Percentiles rank a stretch among this genome's conserved stretches.
Evolutionary conservation across 257 asterid species (phyloP).

Genomic region (Solanum medicagineum): DNA sequence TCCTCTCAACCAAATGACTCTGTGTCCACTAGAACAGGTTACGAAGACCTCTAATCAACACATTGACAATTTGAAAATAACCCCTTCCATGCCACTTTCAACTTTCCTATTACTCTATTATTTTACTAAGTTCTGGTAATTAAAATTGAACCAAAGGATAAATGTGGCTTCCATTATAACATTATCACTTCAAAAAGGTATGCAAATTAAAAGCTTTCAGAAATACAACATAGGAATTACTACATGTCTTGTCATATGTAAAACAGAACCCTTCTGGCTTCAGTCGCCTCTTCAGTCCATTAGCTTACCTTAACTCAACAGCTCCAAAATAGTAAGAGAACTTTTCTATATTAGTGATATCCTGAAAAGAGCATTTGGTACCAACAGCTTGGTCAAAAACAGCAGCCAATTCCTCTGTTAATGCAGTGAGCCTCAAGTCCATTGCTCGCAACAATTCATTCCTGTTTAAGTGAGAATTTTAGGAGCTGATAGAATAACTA

Average conservation of each 20-base stretch:
- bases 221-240: not conserved
- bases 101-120: not conserved
- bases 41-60: not conserved
- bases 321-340: slow-evolving; percentile 73
- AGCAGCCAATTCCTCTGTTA: slow-evolving; percentile 46
- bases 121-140: not conserved
- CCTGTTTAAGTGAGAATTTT: slow-evolving; percentile 35
- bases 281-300: not conserved
- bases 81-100: not conserved
- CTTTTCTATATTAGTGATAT: slow-evolving; percentile 43
- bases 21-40: not conserved
- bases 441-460: slow-evolving; percentile 81
- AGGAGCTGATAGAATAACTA: not conserved
- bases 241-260: not conserved
- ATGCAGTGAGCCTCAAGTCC: slow-evolving; percentile 63
- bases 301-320: slow-evolving; percentile 50
- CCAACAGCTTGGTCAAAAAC: slow-evolving; percentile 61
- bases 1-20: not conserved
- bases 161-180: not conserved
- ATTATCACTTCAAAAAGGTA: not conserved
- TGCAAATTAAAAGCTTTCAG: not conserved
- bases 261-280: not conserved
- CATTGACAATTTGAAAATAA: not conserved
- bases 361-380: slow-evolving; percentile 37
- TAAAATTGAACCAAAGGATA: not conserved